Evolutionary conservation across 1,139 yeast genomes (phyloP).

Genomic region (Ogataea hybrid): DNA sequence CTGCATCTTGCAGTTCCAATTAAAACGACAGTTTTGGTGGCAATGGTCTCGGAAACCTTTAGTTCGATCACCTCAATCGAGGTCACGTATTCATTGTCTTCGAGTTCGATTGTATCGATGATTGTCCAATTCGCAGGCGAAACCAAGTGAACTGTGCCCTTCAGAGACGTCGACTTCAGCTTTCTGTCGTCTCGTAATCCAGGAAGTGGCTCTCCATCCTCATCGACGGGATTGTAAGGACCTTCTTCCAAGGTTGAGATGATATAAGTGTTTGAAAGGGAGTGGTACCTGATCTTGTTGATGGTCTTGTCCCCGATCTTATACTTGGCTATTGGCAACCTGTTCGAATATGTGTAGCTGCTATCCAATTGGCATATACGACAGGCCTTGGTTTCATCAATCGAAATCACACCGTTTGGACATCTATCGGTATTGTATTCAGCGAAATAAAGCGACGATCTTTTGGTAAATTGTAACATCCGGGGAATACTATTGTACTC

Average conservation of each 20-base stretch:
- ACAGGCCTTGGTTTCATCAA: conserved; percentile 71
- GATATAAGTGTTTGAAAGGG: conserved; percentile 60
- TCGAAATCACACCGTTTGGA: conserved; percentile 60
- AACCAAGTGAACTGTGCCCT: conserved; percentile 61
- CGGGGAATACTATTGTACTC: conserved; percentile 64
- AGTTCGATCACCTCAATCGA: conserved; percentile 56
- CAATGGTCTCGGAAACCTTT: conserved; percentile 40
- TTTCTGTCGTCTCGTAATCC: conserved; percentile 47
- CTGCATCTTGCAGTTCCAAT: conserved; percentile 77
- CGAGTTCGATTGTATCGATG: conserved; percentile 67
- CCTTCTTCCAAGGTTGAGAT: conserved; percentile 61
- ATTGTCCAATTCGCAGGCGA: conserved; percentile 78
- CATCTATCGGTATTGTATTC: conserved; percentile 39
- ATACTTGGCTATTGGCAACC: conserved; percentile 58
- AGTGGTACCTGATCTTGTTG: conserved; percentile 71
- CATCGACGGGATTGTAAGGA: conserved; percentile 69
- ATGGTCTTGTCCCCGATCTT: conserved; percentile 57
- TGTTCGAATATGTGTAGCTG: conserved; percentile 53
- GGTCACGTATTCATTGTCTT: conserved; percentile 65
- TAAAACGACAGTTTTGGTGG: conserved; percentile 61
- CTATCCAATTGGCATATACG: conserved; percentile 57
- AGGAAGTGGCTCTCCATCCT: conserved; percentile 64
- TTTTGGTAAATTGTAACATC: conserved; percentile 64
- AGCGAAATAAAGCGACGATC: conserved; percentile 63
- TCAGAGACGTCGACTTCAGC: conserved; percentile 45